Base-by-base conservation (phyloP, 169 alveolate species). In the Theileria sp. region DNA sequence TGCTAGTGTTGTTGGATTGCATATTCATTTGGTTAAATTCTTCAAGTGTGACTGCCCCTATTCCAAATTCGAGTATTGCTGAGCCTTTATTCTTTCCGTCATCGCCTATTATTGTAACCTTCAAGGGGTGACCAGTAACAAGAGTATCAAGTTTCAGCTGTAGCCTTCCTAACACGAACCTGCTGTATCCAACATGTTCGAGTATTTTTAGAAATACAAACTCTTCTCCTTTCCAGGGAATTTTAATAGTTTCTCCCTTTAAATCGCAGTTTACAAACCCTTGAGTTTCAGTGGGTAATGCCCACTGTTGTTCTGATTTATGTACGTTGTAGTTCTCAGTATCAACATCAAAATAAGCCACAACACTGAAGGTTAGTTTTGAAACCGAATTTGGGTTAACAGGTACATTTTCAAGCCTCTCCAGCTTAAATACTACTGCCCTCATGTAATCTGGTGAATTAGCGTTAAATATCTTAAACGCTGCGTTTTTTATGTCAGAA, bases 41-140 rank as follows among this genome's bases (percentile, higher is more conserved):
- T 21, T 70, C 67, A 50, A 64, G 75, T 69, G 77, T 50, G 82
- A 90, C 54, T 76, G 81, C 56, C 60, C 91, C 86, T 62, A 75
- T 80, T 74, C 65, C 60, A 74, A 91, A 78, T 80, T 87, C 94
- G 54, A 87, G 76, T 64, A 86, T 73, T 62, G 86, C 86, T 80
- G 38, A 66, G 25, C 94, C 94, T 65, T 83, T 72, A 13, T 75
- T 72, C 54, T 50, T 54, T 56, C 90, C 90, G 82, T 77, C 88
- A 66, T 90, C 94, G 70, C 94, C 90, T 38, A 87, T 90, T 32
- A 90, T 83, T 32, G 88, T 80, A 25, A 90, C 88, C 30, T 92
- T 79, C 73, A 90, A 73, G 30, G 92, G 92, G 76, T 87, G 90
- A 62, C 86, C 88, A 61, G 87, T 79, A 19, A 88, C 86, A 26